Base-by-base conservation (phyloP, 345 rosid species). In the Microthlaspi erraticum region DNA sequence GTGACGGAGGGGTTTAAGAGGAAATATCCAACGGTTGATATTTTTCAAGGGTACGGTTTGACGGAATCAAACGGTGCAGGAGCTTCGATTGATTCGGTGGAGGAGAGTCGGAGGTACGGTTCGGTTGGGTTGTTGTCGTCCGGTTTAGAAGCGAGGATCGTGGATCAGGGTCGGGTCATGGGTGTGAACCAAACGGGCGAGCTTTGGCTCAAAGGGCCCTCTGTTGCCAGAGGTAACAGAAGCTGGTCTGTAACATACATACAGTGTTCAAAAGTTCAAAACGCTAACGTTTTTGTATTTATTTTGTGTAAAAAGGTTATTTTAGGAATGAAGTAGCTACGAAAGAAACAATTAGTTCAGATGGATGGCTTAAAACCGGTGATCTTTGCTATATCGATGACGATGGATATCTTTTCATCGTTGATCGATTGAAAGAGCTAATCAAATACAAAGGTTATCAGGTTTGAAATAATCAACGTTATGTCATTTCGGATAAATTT, bases 11-110 rank as follows among this genome's bases (percentile, higher is more conserved):
- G 91, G 70, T 89, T 91, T 50, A 0, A 64, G 42, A 82, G 79
- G 66, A 83, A 78, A 74, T 91, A 85, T 77, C 88, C 86, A 3
- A 38, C 51, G 38, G 88, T 84, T 31, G 62, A 23, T 20, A 86
- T 91, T 67, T 71, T 83, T 45, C 88, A 82, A 16, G 96, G 88
- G 9, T 91, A 91, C 38, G 97, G 86, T 5, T 64, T 91, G 76
- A 91, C 96, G 0, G 97, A 91, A 70, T 83, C 97, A 5, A 82
- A 94, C 5, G 93, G 83, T 8, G 61, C 82, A 0, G 97, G 97
- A 0, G 90, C 96, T 10, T 0, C 29, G 29, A 26, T 26, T 26
- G 29, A 26, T 26, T 26, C 59, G 18, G 59, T 53, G 38, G 59
- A 29, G 59, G 59, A 53, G 59, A 53, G 63, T 9, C 63, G 32